These are phyloP conservation scores for Hypoxylon sp. DNA, from an alignment of 2,329 filamentous ascomycete genomes.

Conservation along the genomic window DNA sequence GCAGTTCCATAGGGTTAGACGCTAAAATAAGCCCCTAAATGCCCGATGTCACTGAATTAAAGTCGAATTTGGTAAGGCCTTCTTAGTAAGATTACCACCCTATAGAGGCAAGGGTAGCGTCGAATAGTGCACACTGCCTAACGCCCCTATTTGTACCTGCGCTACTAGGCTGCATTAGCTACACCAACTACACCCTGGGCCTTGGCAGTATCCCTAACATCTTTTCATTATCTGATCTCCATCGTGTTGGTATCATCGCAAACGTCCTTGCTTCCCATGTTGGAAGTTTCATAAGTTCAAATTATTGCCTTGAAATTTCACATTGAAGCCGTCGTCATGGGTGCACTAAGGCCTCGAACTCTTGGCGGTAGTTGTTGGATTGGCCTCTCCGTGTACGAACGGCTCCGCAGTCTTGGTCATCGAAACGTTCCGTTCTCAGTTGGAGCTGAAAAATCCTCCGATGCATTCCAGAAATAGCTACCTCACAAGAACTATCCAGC, in stretches of 20 bases:
- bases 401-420: constrained; percentile 3
- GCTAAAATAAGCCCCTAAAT: constrained; percentile 25
- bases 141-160: constrained; percentile 21
- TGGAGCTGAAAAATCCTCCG: constrained; percentile 14
- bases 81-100: constrained; percentile 24
- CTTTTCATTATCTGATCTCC: constrained; percentile 1
- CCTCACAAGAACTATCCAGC: background rate
- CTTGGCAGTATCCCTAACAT: background rate
- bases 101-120: constrained; percentile 6
- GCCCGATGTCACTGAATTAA: constrained; percentile 36
- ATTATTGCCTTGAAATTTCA: background rate
- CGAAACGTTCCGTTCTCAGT: constrained; percentile 2
- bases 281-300: background rate
- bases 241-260: background rate
- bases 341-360: background rate
- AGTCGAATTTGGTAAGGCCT: constrained; percentile 25
- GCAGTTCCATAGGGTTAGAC: constrained; percentile 1
- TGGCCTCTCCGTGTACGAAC: background rate
- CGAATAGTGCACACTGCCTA: background rate
- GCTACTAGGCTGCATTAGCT: background rate
- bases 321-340: background rate
- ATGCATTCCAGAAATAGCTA: background rate
- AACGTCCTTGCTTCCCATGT: background rate
- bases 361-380: background rate
- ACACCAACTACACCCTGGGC: too few species aligned